Conservation (phyloP, 2,329 filamentous ascomycete species). For the Cladorrhinum sp. region DNA sequence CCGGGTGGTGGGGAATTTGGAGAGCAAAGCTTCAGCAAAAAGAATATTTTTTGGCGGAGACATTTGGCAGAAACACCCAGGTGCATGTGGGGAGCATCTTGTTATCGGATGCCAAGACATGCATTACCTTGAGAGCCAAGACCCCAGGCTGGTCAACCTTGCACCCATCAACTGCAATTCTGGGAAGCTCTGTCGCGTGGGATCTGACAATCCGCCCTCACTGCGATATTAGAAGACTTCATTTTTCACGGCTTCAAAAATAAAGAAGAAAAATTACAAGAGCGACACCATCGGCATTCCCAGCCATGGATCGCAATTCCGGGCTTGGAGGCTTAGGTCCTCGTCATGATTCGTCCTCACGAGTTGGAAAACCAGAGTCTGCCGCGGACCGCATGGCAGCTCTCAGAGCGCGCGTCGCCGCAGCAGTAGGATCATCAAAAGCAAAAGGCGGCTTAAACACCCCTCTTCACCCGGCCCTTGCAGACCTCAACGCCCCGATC, state of each 20-base stretch:
- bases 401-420: slow-evolving; percentile 75
- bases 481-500: slow-evolving; percentile 44
- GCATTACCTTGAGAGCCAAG: background rate
- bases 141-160: background rate
- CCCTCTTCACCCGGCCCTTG: slow-evolving; percentile 73
- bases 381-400: slow-evolving; percentile 68
- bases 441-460: slow-evolving; percentile 68
- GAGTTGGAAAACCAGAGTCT: slow-evolving; percentile 55
- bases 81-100: slow-evolving; percentile 8
- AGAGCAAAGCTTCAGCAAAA: slow-evolving; percentile 16
- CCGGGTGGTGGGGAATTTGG: slow-evolving; percentile 26
- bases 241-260: too few relatives aligned
- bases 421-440: slow-evolving; percentile 62
- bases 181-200: background rate
- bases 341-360: slow-evolving; percentile 52
- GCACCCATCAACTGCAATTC: background rate
- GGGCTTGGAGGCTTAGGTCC: slow-evolving; percentile 48
- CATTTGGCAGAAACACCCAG: slow-evolving; percentile 19
- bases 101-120: background rate
- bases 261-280: too few relatives aligned
- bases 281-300: background rate
- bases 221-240: too few relatives aligned
- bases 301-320: slow-evolving; percentile 51
- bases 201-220: too few relatives aligned
- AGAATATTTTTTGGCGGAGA: slow-evolving; percentile 33